A percentile compares a stretch with the other conserved stretches of the same genome.
Evolutionary conservation across 2,329 filamentous ascomycete genomes (phyloP).

Genomic region (Trichoderma sp.): DNA sequence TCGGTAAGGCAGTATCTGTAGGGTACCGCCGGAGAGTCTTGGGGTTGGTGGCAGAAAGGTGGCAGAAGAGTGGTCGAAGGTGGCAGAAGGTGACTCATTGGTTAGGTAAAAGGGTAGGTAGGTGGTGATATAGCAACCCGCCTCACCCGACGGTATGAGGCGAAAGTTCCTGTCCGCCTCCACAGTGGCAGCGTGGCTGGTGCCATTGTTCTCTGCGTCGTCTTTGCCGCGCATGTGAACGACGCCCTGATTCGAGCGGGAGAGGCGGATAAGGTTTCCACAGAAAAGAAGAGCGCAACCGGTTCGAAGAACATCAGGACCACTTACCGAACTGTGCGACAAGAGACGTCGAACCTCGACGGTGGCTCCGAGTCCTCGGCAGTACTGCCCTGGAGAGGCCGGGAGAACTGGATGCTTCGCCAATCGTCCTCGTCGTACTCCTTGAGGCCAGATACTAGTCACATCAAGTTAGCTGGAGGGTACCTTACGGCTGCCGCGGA

Average conservation of each 20-base stretch:
- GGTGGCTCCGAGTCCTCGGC: constrained; percentile 30
- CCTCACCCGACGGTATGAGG: too few relatives aligned
- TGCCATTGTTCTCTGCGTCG: not conserved
- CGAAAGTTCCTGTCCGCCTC: too few relatives aligned
- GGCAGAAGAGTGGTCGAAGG: too few relatives aligned
- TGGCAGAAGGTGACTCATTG: too few relatives aligned
- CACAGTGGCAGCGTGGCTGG: too few relatives aligned
- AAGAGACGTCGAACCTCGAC: constrained; percentile 56
- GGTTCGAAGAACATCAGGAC: not conserved
- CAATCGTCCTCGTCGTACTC: constrained; percentile 72
- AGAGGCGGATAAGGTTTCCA: constrained; percentile 9
- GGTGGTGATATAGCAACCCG: too few relatives aligned
- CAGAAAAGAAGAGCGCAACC: not conserved
- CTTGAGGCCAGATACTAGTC: constrained; percentile 60
- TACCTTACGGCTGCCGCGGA: not conserved
- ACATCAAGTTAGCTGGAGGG: constrained; percentile 7
- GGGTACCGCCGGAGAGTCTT: not conserved
- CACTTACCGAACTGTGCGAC: constrained; percentile 63
- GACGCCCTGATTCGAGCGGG: too few relatives aligned
- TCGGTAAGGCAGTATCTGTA: not conserved
- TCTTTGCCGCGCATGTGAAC: not conserved
- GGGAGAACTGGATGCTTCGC: constrained; percentile 62
- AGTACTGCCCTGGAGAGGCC: constrained; percentile 41
- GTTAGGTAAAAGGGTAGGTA: too few relatives aligned
- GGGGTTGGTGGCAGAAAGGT: not conserved